Evolutionary conservation across 208 protist species (phyloP).

Genomic region (Leptomonas pyrrhocoris): DNA sequence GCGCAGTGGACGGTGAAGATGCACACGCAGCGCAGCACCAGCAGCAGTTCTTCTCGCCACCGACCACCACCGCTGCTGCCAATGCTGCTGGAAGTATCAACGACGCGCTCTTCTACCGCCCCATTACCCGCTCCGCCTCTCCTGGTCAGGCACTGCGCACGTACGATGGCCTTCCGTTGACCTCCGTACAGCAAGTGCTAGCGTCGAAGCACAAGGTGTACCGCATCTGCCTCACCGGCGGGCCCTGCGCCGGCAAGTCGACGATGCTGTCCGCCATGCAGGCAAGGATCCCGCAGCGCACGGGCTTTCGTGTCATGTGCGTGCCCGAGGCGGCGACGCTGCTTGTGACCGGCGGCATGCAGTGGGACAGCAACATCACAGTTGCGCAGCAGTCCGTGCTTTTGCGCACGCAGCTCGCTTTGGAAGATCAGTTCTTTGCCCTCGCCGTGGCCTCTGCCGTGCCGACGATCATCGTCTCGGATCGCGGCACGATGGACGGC

Average conservation of each 20-base stretch:
- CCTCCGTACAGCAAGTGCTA: conserved; percentile 51
- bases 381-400: conserved; percentile 71
- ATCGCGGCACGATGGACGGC: conserved; percentile 88
- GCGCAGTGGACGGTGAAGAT: not conserved
- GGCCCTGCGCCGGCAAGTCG: conserved; percentile 84
- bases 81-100: not conserved
- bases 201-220: conserved; percentile 58
- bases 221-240: conserved; percentile 79
- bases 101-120: conserved; percentile 26
- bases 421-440: conserved; percentile 81
- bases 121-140: conserved; percentile 58
- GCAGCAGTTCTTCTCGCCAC: not conserved
- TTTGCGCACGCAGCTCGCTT: conserved; percentile 67
- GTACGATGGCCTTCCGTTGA: conserved; percentile 52
- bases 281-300: conserved; percentile 60
- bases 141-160: conserved; percentile 46
- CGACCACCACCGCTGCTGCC: not conserved
- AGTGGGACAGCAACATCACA: conserved; percentile 48
- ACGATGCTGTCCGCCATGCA: conserved; percentile 73
- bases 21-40: not conserved
- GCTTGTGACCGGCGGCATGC: conserved; percentile 73
- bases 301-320: conserved; percentile 73
- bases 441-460: conserved; percentile 51
- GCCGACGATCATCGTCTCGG: conserved; percentile 69
- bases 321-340: conserved; percentile 85